Evolutionary conservation across 2,329 filamentous ascomycete species (phyloP).

Genomic region (Triangularia setosa): DNA sequence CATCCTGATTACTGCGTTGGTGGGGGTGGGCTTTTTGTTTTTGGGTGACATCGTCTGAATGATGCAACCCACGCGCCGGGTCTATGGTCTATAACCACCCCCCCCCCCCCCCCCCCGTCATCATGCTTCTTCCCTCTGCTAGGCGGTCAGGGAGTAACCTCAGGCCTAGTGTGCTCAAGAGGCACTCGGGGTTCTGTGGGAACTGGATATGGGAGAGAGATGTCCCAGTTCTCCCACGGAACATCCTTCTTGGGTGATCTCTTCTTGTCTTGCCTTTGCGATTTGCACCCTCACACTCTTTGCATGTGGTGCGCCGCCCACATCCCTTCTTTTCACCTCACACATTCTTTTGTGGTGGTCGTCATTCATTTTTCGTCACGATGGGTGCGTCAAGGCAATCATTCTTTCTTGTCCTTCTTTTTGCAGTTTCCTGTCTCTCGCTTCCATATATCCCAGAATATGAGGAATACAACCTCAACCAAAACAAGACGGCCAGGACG

Average conservation of each 20-base stretch:
- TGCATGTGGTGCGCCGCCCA: slow-evolving; percentile 8
- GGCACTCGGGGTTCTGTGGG: not conserved
- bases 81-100: not conserved
- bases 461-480: slow-evolving; percentile 53
- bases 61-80: slow-evolving; percentile 1
- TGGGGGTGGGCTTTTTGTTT: too few species aligned
- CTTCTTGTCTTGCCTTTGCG: not conserved
- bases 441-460: slow-evolving; percentile 17
- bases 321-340: not conserved
- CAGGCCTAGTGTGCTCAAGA: not conserved
- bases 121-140: not conserved
- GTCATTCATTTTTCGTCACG: not conserved
- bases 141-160: not conserved
- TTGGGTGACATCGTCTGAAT: too few species aligned
- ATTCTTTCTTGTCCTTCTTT: slow-evolving; percentile 15
- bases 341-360: slow-evolving; percentile 2
- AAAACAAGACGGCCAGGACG: slow-evolving; percentile 49
- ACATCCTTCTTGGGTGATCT: slow-evolving; percentile 2
- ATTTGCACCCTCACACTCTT: not conserved
- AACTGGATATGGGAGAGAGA: not conserved
- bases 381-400: slow-evolving; percentile 10
- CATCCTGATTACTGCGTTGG: too few species aligned
- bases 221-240: not conserved
- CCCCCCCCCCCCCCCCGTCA: too few species aligned
- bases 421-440: slow-evolving; percentile 7